phyloP scores from a whole-genome alignment of 345 rosid genomes.

The Populus pruinosa region DNA sequence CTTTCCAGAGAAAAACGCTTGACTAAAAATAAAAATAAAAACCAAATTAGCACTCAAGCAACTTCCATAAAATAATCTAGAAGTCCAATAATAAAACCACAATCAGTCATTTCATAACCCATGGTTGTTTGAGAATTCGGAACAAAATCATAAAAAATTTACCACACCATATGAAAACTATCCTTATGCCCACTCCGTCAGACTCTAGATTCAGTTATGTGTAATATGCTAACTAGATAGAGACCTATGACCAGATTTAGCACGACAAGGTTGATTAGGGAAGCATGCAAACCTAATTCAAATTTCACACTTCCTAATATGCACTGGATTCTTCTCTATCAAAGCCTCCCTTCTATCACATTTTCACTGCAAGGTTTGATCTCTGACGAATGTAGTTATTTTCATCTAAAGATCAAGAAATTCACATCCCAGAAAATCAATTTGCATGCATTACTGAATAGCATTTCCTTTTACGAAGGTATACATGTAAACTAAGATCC shows the following conservation, averaged over 20 bases:
- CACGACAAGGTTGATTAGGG: neutral
- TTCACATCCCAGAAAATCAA: neutral
- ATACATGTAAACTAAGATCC: neutral
- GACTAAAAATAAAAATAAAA: neutral
- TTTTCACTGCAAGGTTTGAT: neutral
- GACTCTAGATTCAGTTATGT: neutral
- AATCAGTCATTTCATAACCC: neutral
- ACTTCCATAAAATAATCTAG: neutral
- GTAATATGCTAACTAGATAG: neutral
- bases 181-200: neutral
- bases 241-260: neutral
- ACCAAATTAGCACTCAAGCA: neutral
- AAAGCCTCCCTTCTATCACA: neutral
- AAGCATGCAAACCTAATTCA: neutral
- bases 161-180: neutral
- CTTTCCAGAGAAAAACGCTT: neutral
- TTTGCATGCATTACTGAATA: no score
- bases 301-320: neutral
- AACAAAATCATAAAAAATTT: neutral
- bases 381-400: neutral
- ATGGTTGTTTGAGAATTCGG: neutral
- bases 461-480: neutral
- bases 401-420: neutral
- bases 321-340: neutral
- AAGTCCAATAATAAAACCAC: neutral